A percentile compares a stretch with the other conserved stretches of the same genome.
These are phyloP conservation scores for Emericellopsis terricola DNA, from an alignment of 495 filamentous ascomycete genomes.

Conservation along the genomic window DNA sequence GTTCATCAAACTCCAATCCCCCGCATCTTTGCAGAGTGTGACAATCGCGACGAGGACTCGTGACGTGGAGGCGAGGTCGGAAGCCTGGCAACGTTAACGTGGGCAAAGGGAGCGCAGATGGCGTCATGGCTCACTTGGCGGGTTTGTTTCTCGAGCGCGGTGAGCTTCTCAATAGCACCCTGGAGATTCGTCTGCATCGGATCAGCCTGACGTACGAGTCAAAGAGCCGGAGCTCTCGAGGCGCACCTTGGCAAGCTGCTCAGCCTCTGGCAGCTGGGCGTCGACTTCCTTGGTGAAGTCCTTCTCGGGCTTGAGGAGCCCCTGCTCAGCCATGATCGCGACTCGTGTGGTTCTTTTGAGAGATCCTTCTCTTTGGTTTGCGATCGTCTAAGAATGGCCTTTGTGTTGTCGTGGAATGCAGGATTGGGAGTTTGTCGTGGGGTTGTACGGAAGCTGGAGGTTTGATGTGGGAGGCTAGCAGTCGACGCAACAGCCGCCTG, in stretches of 20 bases:
- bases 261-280: slow-evolving; percentile 72
- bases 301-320: slow-evolving; percentile 40
- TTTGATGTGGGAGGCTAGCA: not conserved
- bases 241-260: slow-evolving; percentile 69
- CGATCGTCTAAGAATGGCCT: not conserved
- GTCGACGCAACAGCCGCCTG: not conserved
- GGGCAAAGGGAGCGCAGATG: too few species aligned
- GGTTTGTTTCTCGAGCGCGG: slow-evolving; percentile 82
- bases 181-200: slow-evolving; percentile 60
- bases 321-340: slow-evolving; percentile 25
- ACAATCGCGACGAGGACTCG: slow-evolving; percentile 73
- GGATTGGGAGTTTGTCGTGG: not conserved
- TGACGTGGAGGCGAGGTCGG: slow-evolving; percentile 87
- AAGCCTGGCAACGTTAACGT: slow-evolving; percentile 55
- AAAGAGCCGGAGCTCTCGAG: too few species aligned
- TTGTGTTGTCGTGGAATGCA: too few species aligned
- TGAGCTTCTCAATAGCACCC: slow-evolving; percentile 82
- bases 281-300: slow-evolving; percentile 82
- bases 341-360: not conserved
- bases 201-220: too few species aligned
- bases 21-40: slow-evolving; percentile 81
- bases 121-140: slow-evolving; percentile 49
- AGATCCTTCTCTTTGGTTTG: not conserved
- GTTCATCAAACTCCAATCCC: slow-evolving; percentile 84
- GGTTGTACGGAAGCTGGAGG: not conserved